These are phyloP conservation scores for Candida glucosophila DNA, from an alignment of 1,139 yeast species.

Conservation along the genomic window DNA sequence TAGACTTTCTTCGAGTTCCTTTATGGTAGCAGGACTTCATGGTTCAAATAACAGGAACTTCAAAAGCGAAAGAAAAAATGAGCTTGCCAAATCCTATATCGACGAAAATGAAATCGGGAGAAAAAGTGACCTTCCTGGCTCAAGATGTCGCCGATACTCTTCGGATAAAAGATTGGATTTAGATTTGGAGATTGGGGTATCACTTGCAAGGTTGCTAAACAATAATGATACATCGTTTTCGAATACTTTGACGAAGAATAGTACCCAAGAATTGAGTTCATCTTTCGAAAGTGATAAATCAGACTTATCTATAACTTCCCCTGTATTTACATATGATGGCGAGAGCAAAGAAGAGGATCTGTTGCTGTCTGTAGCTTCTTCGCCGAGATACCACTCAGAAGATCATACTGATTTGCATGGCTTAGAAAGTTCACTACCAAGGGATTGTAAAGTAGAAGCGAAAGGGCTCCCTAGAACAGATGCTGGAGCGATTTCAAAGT, in stretches of 20 bases:
- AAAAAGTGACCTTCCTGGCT: not conserved
- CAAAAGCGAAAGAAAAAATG: slow-evolving; percentile 3
- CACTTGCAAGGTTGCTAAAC: slow-evolving; percentile 35
- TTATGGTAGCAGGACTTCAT: slow-evolving; percentile 9
- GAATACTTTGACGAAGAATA: slow-evolving; percentile 2
- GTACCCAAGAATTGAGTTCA: slow-evolving; percentile 13
- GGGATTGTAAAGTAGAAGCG: too few species aligned
- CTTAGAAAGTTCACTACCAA: too few species aligned
- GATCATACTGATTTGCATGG: too few species aligned
- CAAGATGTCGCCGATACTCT: slow-evolving; percentile 2
- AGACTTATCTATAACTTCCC: slow-evolving; percentile 14
- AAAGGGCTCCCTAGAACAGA: too few species aligned
- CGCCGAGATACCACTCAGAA: slow-evolving; percentile 1
- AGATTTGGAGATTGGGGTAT: slow-evolving; percentile 37
- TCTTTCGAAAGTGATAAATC: slow-evolving; percentile 30
- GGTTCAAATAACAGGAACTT: slow-evolving; percentile 7
- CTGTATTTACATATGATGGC: slow-evolving; percentile 27
- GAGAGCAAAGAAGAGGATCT: slow-evolving; percentile 30
- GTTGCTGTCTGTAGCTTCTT: slow-evolving; percentile 30
- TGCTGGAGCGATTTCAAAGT: too few species aligned
- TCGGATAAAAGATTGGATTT: slow-evolving; percentile 10
- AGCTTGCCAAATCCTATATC: too few species aligned
- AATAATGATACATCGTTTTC: slow-evolving; percentile 6
- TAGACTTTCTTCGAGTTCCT: slow-evolving; percentile 44
- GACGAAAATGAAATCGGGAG: too few species aligned